These are phyloP conservation scores for Venustampulla echinocandica DNA, from an alignment of 495 filamentous ascomycete genomes.

Conservation along the genomic window DNA sequence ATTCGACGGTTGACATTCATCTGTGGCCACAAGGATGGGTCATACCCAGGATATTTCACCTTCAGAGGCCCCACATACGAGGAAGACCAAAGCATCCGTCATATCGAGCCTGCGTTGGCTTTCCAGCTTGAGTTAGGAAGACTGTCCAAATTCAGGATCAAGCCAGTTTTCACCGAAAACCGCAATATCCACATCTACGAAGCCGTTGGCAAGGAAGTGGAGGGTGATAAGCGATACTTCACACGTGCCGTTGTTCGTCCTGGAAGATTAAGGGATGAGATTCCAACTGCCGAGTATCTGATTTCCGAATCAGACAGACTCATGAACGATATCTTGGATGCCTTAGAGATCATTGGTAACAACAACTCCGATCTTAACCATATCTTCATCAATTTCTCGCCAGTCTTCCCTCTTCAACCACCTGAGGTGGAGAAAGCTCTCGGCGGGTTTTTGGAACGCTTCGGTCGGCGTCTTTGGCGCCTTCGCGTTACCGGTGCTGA, in stretches of 20 bases:
- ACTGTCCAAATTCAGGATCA: conserved; percentile 93
- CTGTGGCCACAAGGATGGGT: conserved; percentile 88
- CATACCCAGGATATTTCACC: conserved; percentile 94
- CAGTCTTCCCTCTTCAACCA: conserved; percentile 86
- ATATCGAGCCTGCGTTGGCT: conserved; percentile 89
- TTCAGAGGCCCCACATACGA: conserved; percentile 86
- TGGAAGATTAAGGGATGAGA: conserved; percentile 89
- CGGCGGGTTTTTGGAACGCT: conserved; percentile 90
- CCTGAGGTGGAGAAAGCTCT: conserved; percentile 89
- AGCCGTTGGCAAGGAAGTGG: conserved; percentile 84
- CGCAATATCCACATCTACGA: conserved; percentile 98
- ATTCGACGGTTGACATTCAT: conserved; percentile 92
- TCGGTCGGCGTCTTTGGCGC: conserved; percentile 90
- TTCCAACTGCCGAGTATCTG: conserved; percentile 93
- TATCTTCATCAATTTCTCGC: conserved; percentile 99
- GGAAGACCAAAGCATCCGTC: conserved; percentile 92
- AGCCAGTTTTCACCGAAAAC: conserved; percentile 97
- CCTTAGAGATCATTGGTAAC: conserved; percentile 95
- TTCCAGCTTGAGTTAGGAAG: conserved; percentile 96
- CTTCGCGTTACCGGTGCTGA: conserved; percentile 95
- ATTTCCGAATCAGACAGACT: conserved; percentile 94
- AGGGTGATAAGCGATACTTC: conserved; percentile 97
- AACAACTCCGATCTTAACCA: conserved; percentile 99
- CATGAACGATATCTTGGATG: conserved; percentile 96
- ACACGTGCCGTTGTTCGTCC: conserved; percentile 88